Evolutionary conservation across 805 yeast species (phyloP).

Genomic region (Starmera pachycereana): DNA sequence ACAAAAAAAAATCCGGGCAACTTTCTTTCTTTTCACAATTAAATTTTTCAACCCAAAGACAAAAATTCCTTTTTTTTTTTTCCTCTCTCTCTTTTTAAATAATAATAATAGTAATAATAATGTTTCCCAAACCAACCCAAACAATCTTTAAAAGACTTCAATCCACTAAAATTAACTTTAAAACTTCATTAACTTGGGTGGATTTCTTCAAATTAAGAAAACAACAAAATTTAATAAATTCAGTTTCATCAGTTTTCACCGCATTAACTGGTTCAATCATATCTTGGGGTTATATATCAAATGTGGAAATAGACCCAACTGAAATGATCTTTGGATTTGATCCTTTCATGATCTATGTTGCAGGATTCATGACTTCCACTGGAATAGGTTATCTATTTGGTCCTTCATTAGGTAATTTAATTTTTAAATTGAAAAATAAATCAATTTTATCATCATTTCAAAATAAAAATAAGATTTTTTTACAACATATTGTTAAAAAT

Average conservation of each 20-base stretch:
- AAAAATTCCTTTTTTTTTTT: too few species aligned
- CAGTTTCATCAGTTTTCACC: constrained; percentile 56
- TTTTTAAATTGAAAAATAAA: constrained; percentile 50
- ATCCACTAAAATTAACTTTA: too few species aligned
- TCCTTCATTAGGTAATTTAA: constrained; percentile 64
- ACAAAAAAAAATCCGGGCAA: background rate
- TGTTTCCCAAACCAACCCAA: too few species aligned
- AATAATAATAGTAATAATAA: too few species aligned
- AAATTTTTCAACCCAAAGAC: too few species aligned
- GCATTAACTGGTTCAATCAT: constrained; percentile 53
- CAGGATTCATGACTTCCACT: constrained; percentile 63
- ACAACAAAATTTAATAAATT: constrained; percentile 61
- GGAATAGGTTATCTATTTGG: constrained; percentile 75
- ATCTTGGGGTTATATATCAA: constrained; percentile 71
- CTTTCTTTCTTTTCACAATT: too few species aligned
- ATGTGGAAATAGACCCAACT: constrained; percentile 80
- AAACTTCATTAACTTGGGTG: constrained; percentile 42
- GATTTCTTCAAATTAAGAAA: constrained; percentile 71
- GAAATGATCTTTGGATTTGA: constrained; percentile 82
- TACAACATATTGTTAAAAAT: constrained; percentile 62
- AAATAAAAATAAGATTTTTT: constrained; percentile 60
- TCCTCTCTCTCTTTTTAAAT: too few species aligned
- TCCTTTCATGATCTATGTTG: constrained; percentile 72
- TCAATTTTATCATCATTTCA: constrained; percentile 35
- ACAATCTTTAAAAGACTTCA: too few species aligned